Evolutionary conservation across 306 rosid species (phyloP).

Genomic region (Dryas alaskensis): DNA sequence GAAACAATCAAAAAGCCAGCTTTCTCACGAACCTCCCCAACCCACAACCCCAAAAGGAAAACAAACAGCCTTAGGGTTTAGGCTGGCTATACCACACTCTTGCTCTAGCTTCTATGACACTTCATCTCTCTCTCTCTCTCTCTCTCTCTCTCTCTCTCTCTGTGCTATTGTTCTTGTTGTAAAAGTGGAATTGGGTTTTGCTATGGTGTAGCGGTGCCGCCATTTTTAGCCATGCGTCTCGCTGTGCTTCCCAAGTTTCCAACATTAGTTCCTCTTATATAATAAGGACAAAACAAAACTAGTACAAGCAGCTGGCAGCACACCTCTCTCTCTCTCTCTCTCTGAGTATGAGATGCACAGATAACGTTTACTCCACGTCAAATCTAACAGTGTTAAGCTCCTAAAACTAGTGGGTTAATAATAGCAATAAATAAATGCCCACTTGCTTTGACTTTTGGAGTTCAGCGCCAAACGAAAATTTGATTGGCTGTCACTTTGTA

Average conservation of each 20-base stretch:
- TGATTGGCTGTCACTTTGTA: slow-evolving; percentile 8
- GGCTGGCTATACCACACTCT: slow-evolving; percentile 19
- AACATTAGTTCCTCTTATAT: slow-evolving; percentile 30
- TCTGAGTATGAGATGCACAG: background rate
- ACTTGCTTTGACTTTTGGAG: slow-evolving; percentile 1
- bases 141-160: background rate
- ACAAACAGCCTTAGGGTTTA: slow-evolving; percentile 7
- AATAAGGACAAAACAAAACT: slow-evolving; percentile 32
- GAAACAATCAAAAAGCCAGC: background rate
- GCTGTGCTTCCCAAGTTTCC: slow-evolving; percentile 34
- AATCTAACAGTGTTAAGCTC: slow-evolving; percentile 23
- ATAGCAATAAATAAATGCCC: background rate
- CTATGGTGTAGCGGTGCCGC: slow-evolving; percentile 29
- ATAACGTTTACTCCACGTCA: slow-evolving; percentile 28
- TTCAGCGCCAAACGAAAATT: background rate
- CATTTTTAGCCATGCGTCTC: slow-evolving; percentile 31
- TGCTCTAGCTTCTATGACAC: slow-evolving; percentile 17
- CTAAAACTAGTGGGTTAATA: background rate
- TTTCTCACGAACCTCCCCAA: slow-evolving; percentile 21
- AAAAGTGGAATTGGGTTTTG: slow-evolving; percentile 11
- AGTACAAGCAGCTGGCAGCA: slow-evolving; percentile 17
- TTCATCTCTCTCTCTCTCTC: background rate
- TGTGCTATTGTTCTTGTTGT: background rate
- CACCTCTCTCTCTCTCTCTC: background rate
- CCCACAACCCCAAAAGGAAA: slow-evolving; percentile 7